Base-by-base conservation (phyloP, 1,284 basidiomycete genomes). In the Malassezia arunalokei region DNA sequence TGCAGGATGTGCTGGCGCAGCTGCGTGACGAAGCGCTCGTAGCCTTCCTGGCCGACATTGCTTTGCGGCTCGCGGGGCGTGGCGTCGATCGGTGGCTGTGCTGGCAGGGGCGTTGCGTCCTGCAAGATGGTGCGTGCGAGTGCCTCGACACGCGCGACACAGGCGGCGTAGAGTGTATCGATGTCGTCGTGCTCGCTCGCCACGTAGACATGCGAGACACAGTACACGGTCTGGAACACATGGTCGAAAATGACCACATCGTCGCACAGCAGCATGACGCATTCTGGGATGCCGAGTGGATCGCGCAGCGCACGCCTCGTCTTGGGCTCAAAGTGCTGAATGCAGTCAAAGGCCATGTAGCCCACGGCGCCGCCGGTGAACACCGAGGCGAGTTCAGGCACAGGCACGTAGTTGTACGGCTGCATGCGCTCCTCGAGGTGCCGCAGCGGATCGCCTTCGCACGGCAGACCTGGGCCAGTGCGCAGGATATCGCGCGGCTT, bases 281-380 rank as follows among this genome's bases (percentile, higher is more conserved):
- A 84, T 74, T 99, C 94, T 4, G 94, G 94, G 48, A 98, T 86
- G 17, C 80, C 79, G 11, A 83, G 76, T 60, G 94, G 88, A 54
- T 80, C 79, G 45, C 86, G 78, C 20, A 82, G 77, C 12, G 56
- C 58, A 50, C 92, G 87, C 53, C 65, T 67, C 9, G 73, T 73
- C 20, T 58, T 51, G 3, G 73, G 73, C 75, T 99, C 94, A 68
- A 99, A 99, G 75, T 98, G 84, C 60, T 86, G 85, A 51, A 99
- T 83, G 72, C 87, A 88, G 73, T 99, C 94, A 76, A 92, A 99
- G 11, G 87, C 82, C 62, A 98, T 88, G 76, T 95, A 98, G 40
- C 94, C 94, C 66, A 98, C 88, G 0, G 92, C 92, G 47, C 94
- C 94, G 45, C 94, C 94, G 28, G 92, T 95, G 73, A 98, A 96